Percentiles rank a stretch among this genome's conserved stretches.
Conservation (phyloP, 73 alveolate species). For the Blepharisma stoltei region DNA sequence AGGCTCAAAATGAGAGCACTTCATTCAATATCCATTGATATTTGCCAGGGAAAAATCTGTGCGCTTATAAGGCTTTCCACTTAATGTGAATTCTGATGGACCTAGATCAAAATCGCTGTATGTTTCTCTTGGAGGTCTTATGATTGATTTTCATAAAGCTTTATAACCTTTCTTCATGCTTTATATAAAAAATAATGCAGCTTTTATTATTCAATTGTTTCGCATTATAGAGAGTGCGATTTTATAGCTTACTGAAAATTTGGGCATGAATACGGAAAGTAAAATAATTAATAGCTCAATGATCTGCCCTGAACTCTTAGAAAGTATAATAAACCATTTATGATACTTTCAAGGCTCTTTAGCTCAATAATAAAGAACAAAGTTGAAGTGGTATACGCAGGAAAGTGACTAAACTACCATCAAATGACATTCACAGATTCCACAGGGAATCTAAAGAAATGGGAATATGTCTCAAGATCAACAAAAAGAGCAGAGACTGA, state of each 20-base stretch:
- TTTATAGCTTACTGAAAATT: too few relatives aligned
- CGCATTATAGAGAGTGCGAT: too few relatives aligned
- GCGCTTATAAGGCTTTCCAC: conserved; percentile 34
- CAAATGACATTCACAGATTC: background rate
- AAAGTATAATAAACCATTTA: too few relatives aligned
- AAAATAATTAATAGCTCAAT: too few relatives aligned
- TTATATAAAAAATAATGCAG: too few relatives aligned
- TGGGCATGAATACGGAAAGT: too few relatives aligned
- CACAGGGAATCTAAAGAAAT: background rate
- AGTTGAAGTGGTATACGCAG: background rate
- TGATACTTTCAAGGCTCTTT: too few relatives aligned
- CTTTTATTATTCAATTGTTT: too few relatives aligned
- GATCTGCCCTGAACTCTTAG: too few relatives aligned
- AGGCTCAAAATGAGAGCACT: conserved; percentile 64
- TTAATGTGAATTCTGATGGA: conserved; percentile 3
- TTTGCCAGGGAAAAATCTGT: conserved; percentile 49
- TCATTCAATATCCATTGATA: conserved; percentile 51
- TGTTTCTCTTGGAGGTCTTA: conserved; percentile 74
- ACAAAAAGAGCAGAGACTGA: conserved; percentile 1
- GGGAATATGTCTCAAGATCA: conserved; percentile 14
- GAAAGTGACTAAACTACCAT: conserved; percentile 2
- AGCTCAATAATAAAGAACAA: too few relatives aligned
- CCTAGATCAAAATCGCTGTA: conserved; percentile 54
- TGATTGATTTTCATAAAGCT: conserved; percentile 64
- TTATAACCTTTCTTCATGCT: conserved; percentile 39